Percentiles rank a stretch among this genome's conserved stretches.
phyloP scores from a whole-genome alignment of 768 basidiomycete genomes.

The Lentinus tigrinus region DNA sequence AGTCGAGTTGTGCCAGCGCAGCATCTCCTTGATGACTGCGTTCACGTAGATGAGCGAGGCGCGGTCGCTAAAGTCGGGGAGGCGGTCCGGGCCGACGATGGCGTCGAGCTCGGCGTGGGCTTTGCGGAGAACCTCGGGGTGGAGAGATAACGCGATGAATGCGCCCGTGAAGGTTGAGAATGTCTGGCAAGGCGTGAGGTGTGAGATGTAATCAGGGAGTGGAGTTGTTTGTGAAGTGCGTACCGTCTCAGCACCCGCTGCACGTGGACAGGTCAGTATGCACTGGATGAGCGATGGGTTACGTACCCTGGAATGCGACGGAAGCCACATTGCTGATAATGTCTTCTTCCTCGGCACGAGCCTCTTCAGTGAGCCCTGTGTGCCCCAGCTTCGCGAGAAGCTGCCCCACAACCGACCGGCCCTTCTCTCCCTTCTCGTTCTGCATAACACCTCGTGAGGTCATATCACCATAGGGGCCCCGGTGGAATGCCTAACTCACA shows the following conservation, averaged over 20 bases:
- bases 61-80: slow-evolving; percentile 27
- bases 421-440: background rate
- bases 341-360: slow-evolving; percentile 7
- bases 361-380: background rate
- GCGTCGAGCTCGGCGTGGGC: slow-evolving; percentile 40
- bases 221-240: background rate
- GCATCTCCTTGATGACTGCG: slow-evolving; percentile 32
- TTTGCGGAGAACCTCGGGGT: slow-evolving; percentile 30
- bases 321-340: slow-evolving; percentile 20
- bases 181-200: background rate
- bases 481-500: background rate
- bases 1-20: slow-evolving; percentile 13
- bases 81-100: slow-evolving; percentile 32
- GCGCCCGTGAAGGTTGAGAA: slow-evolving; percentile 13
- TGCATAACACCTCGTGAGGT: background rate
- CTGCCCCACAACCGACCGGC: background rate
- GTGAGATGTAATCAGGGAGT: background rate
- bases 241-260: background rate
- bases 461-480: no score
- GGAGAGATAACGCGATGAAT: slow-evolving; percentile 21
- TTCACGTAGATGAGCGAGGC: slow-evolving; percentile 26
- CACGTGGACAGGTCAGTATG: background rate
- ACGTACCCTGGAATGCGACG: slow-evolving; percentile 17
- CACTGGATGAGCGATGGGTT: background rate
- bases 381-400: background rate